These are phyloP conservation scores for Sophora flavescens DNA, from an alignment of 306 rosid genomes.

Conservation along the genomic window DNA sequence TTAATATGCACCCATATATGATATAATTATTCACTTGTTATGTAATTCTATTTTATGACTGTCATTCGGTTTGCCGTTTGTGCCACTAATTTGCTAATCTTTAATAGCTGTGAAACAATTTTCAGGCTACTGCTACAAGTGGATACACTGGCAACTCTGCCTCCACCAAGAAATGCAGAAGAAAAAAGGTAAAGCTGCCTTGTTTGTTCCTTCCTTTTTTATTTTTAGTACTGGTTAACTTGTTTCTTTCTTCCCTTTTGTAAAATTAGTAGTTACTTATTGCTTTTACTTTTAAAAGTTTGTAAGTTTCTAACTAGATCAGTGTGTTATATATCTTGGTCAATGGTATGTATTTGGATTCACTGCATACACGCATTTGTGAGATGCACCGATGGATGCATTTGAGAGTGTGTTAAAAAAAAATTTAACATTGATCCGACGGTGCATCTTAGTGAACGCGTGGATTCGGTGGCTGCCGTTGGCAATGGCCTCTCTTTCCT, in stretches of 20 bases:
- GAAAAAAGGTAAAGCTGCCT: slow-evolving; percentile 68
- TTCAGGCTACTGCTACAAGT: slow-evolving; percentile 77
- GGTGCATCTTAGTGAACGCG: background rate
- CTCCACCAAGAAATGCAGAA: slow-evolving; percentile 61
- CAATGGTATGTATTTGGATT: background rate
- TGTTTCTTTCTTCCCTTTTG: background rate
- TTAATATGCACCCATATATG: background rate
- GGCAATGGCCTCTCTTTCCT: background rate
- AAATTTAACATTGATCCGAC: background rate
- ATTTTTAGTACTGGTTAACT: background rate
- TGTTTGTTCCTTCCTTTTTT: background rate
- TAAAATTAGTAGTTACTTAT: background rate
- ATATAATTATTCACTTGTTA: background rate
- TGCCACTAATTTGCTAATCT: slow-evolving; percentile 14
- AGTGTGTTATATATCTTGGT: background rate
- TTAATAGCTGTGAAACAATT: slow-evolving; percentile 18
- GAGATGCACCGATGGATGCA: too few relatives aligned
- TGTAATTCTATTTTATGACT: background rate
- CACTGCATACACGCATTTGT: too few relatives aligned
- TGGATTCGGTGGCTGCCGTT: background rate
- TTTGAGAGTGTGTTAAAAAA: too few relatives aligned
- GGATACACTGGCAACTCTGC: slow-evolving; percentile 66
- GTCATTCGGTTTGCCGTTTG: background rate
- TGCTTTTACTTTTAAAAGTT: background rate
- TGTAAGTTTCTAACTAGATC: background rate